A percentile compares a stretch with the other conserved stretches of the same genome.
Conservation (phyloP, 2,329 filamentous ascomycete genomes). For the Ophiostoma sp. region DNA sequence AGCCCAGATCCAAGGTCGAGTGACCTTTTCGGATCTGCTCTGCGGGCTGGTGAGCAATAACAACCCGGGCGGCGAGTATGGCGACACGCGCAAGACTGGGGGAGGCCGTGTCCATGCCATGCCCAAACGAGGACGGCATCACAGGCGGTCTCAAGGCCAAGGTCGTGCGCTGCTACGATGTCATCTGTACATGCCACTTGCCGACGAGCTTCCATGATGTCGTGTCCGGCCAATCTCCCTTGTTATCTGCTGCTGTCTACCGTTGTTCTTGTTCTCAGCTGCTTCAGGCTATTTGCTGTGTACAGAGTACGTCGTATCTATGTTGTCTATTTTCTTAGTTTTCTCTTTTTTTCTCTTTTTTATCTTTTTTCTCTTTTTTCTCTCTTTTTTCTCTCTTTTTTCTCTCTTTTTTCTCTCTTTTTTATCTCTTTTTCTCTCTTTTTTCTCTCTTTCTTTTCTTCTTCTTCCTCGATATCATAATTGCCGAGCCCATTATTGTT, state of each 20-base stretch:
- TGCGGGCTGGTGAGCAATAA: background rate
- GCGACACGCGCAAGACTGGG: background rate
- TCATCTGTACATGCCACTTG: background rate
- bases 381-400: background rate
- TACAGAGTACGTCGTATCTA: background rate
- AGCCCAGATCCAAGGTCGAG: background rate
- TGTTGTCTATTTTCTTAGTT: no score
- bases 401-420: background rate
- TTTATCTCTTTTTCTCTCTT: background rate
- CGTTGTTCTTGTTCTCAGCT: background rate
- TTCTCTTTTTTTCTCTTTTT: no score
- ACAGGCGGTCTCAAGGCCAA: background rate
- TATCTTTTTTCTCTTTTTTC: background rate
- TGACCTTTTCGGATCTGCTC: background rate
- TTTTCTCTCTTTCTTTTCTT: background rate
- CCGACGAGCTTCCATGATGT: background rate
- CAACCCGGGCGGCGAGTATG: background rate
- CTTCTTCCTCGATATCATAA: background rate
- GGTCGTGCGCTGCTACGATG: constrained; percentile 1
- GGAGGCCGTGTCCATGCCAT: background rate
- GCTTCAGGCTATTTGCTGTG: background rate
- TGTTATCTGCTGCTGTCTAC: background rate
- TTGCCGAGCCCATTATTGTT: background rate
- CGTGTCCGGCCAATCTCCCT: background rate
- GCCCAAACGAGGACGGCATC: background rate